Evolutionary conservation across 208 protist genomes (phyloP).

Genomic region (Crithidia sp.): DNA sequence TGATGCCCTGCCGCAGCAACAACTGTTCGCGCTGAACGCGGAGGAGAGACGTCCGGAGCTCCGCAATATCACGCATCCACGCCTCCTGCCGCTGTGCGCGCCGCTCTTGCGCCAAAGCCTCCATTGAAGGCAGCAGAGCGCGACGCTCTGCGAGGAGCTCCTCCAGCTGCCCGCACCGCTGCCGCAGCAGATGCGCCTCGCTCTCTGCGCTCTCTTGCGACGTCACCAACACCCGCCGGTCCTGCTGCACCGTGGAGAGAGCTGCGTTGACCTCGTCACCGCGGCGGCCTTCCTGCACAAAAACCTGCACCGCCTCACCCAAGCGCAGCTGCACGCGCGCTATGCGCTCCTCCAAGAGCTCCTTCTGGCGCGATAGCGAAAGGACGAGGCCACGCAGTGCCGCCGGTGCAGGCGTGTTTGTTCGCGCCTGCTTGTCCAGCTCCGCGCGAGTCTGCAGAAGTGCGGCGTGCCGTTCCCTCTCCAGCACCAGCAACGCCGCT

Average conservation of each 20-base stretch:
- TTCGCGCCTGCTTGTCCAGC: slow-evolving; percentile 29
- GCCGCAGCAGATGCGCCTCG: slow-evolving; percentile 26
- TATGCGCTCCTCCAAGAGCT: slow-evolving; percentile 44
- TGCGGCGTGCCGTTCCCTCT: slow-evolving; percentile 34
- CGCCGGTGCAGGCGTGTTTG: slow-evolving; percentile 20
- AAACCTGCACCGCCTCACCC: slow-evolving; percentile 32
- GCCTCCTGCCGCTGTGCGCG: slow-evolving; percentile 28
- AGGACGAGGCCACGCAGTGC: slow-evolving; percentile 32
- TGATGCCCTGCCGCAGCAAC: slow-evolving; percentile 25
- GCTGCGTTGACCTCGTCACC: slow-evolving; percentile 41
- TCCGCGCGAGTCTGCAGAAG: slow-evolving; percentile 26
- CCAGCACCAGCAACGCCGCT: slow-evolving; percentile 17
- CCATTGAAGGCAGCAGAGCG: slow-evolving; percentile 25
- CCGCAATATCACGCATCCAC: slow-evolving; percentile 28
- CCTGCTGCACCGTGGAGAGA: slow-evolving; percentile 20
- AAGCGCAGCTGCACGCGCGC: slow-evolving; percentile 36
- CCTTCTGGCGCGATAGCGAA: slow-evolving; percentile 35
- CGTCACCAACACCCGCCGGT: slow-evolving; percentile 9
- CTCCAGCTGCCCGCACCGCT: slow-evolving; percentile 23
- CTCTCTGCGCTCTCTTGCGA: slow-evolving; percentile 21
- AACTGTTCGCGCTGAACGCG: slow-evolving; percentile 34
- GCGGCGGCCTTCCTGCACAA: slow-evolving; percentile 36
- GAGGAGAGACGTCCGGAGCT: slow-evolving; percentile 24
- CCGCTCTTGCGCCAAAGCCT: slow-evolving; percentile 27
- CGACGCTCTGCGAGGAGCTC: slow-evolving; percentile 24